Percentiles rank a stretch among this genome's conserved stretches.
Evolutionary conservation across 192 early-diverging fungal species (phyloP).

Genomic region (Powellomyces hirtus): DNA sequence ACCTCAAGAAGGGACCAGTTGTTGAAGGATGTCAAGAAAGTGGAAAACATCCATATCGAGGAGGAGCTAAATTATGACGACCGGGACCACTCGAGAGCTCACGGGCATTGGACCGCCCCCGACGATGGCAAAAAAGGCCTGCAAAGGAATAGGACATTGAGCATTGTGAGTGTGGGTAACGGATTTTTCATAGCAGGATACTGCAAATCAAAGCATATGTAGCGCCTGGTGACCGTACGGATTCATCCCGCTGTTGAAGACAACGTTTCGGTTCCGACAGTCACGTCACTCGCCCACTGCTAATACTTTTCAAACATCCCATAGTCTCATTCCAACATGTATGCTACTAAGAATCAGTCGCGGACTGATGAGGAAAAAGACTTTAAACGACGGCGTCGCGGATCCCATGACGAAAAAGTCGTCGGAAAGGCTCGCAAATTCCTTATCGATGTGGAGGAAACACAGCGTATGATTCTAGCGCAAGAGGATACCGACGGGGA

Average conservation of each 20-base stretch:
- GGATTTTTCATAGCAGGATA: too few relatives aligned
- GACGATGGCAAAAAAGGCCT: slow-evolving; percentile 8
- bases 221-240: too few relatives aligned
- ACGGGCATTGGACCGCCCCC: slow-evolving; percentile 20
- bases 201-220: too few relatives aligned
- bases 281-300: too few relatives aligned
- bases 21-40: slow-evolving; percentile 4
- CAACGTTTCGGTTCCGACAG: neutral
- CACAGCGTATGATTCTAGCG: slow-evolving; percentile 71
- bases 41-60: slow-evolving; percentile 35
- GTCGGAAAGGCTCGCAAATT: slow-evolving; percentile 64
- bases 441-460: slow-evolving; percentile 82
- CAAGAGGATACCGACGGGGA: slow-evolving; percentile 97
- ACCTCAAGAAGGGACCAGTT: slow-evolving; percentile 12
- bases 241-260: neutral
- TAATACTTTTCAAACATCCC: neutral
- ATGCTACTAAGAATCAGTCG: neutral
- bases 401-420: slow-evolving; percentile 45
- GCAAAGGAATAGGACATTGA: slow-evolving; percentile 19
- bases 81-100: slow-evolving; percentile 32
- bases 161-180: slow-evolving; percentile 27
- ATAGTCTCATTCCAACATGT: slow-evolving; percentile 9
- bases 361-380: slow-evolving; percentile 4
- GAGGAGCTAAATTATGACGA: slow-evolving; percentile 41
- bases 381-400: slow-evolving; percentile 31